Evolutionary conservation across 2,329 filamentous ascomycete species (phyloP).

Genomic region (Berkeleyomyces rouxiae): DNA sequence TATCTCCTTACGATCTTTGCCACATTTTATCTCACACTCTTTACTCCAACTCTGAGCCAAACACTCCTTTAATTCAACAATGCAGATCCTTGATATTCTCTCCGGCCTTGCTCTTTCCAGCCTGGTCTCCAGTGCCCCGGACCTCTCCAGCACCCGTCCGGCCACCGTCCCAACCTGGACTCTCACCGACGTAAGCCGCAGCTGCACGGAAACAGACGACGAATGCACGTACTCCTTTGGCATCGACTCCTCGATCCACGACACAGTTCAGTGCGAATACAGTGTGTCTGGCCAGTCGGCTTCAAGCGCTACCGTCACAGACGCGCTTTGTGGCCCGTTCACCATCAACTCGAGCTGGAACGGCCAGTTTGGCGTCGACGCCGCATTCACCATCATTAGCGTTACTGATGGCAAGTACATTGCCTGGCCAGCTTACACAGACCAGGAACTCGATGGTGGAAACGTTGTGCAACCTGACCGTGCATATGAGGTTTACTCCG

Average conservation of each 20-base stretch:
- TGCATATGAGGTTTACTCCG: neutral
- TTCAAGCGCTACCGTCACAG: conserved; percentile 22
- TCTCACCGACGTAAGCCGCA: conserved; percentile 25
- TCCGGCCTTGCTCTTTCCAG: neutral
- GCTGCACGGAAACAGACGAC: conserved; percentile 24
- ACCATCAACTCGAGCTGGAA: conserved; percentile 38
- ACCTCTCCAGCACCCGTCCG: neutral
- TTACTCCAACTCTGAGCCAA: too few species aligned
- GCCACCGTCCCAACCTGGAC: conserved; percentile 25
- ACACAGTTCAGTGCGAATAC: conserved; percentile 24
- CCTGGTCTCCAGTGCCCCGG: neutral
- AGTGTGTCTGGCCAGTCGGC: conserved; percentile 22
- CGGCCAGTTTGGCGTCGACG: conserved; percentile 34
- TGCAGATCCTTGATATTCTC: neutral
- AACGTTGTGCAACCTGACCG: conserved; percentile 4
- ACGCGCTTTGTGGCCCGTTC: conserved; percentile 29
- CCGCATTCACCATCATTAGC: conserved; percentile 38
- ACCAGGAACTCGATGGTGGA: conserved; percentile 27
- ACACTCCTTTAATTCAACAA: neutral
- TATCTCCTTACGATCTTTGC: neutral
- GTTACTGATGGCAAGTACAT: conserved; percentile 33
- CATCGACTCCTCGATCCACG: conserved; percentile 24
- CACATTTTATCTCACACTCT: too few species aligned
- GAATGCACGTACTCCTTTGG: conserved; percentile 29
- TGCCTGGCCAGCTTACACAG: conserved; percentile 36